phyloP scores from a whole-genome alignment of 805 yeast species.

The Starmerella stellata region DNA sequence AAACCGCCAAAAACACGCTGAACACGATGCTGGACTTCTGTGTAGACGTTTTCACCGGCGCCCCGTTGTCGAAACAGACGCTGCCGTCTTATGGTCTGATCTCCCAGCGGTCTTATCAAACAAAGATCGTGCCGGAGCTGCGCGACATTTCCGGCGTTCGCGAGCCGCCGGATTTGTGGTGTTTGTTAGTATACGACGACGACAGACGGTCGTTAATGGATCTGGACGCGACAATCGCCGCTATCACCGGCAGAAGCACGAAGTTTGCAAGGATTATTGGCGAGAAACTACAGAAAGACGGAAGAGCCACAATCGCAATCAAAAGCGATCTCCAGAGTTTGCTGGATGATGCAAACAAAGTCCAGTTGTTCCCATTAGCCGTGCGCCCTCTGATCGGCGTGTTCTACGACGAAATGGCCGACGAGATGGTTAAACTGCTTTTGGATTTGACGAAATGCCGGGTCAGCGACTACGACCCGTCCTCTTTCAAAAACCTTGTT shows the following conservation, averaged over 20 bases:
- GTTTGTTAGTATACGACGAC: constrained; percentile 55
- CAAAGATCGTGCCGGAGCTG: neutral
- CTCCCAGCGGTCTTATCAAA: neutral
- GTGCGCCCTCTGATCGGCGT: constrained; percentile 50
- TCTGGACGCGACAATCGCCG: constrained; percentile 45
- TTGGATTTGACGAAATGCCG: constrained; percentile 35
- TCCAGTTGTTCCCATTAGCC: constrained; percentile 39
- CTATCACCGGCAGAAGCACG: constrained; percentile 43
- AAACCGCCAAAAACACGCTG: constrained; percentile 26
- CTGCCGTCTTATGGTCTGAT: neutral
- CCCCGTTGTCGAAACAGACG: constrained; percentile 15
- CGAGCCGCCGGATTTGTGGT: constrained; percentile 29
- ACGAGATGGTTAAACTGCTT: constrained; percentile 52
- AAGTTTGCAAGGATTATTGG: constrained; percentile 62
- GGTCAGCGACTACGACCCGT: constrained; percentile 28
- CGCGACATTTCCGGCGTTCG: neutral
- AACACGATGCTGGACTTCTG: constrained; percentile 19
- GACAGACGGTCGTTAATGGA: constrained; percentile 59
- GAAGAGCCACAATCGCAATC: constrained; percentile 50
- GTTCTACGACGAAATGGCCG: constrained; percentile 66
- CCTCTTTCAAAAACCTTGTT: constrained; percentile 31
- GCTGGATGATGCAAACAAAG: constrained; percentile 34
- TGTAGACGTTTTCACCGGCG: constrained; percentile 20
- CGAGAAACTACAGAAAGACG: constrained; percentile 39
- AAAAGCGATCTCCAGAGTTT: constrained; percentile 36